Conservation (phyloP, 345 rosid species). For the Mallotus nudiflorus region DNA sequence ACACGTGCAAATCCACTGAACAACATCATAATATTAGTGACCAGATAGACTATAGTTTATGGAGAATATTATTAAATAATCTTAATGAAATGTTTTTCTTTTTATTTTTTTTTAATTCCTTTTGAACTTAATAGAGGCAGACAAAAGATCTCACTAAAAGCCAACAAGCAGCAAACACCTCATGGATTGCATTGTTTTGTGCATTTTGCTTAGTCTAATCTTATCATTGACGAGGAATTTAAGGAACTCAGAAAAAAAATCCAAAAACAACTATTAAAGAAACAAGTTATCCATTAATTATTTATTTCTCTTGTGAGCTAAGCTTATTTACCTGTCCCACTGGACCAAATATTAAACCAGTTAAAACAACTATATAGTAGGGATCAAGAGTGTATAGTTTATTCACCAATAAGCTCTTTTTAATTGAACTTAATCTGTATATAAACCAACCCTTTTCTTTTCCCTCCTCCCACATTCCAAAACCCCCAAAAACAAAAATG, state of each 20-base stretch:
- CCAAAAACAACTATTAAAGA: slow-evolving; percentile 14
- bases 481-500: slow-evolving; percentile 6
- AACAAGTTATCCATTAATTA: slow-evolving; percentile 8
- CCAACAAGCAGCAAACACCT: slow-evolving; percentile 1
- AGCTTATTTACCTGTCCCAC: slow-evolving; percentile 27
- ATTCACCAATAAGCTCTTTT: not conserved
- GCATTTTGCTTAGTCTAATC: slow-evolving; percentile 19
- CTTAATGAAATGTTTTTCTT: too few relatives aligned
- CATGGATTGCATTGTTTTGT: slow-evolving; percentile 22
- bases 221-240: slow-evolving; percentile 24
- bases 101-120: too few relatives aligned
- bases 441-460: not conserved
- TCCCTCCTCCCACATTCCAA: not conserved
- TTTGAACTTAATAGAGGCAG: too few relatives aligned
- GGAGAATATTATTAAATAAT: too few relatives aligned
- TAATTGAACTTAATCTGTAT: not conserved
- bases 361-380: not conserved
- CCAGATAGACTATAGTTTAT: too few relatives aligned
- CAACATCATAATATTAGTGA: too few relatives aligned
- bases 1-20: too few relatives aligned
- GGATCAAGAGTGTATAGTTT: not conserved
- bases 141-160: not conserved
- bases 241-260: slow-evolving; percentile 16
- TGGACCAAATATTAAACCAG: not conserved
- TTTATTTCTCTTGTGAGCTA: not conserved